phyloP scores from a whole-genome alignment of 176 grass and related monocot genomes.

The Ensete glaucum region DNA sequence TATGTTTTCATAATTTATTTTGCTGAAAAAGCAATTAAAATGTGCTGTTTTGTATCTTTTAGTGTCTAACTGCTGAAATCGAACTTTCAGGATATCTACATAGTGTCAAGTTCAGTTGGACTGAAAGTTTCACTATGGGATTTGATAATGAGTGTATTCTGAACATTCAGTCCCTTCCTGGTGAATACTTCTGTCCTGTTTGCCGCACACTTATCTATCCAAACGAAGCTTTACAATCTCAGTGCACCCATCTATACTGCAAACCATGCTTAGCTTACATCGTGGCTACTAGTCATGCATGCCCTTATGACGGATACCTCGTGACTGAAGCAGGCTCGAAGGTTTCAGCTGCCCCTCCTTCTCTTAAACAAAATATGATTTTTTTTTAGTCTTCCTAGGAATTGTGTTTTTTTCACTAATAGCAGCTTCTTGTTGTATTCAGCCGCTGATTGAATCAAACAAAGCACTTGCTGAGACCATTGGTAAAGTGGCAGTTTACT shows the following conservation, averaged over 20 bases:
- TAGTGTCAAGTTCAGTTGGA: background rate
- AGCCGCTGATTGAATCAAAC: conserved; percentile 75
- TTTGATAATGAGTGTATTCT: conserved; percentile 94
- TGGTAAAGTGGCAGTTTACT: conserved; percentile 65
- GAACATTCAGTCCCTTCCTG: conserved; percentile 87
- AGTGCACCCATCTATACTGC: conserved; percentile 98
- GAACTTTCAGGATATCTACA: background rate
- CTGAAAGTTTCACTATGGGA: conserved; percentile 39
- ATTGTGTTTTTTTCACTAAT: conserved; percentile 3
- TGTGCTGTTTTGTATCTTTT: background rate
- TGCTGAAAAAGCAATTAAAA: background rate
- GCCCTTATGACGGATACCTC: conserved; percentile 96
- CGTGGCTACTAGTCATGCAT: conserved; percentile 81
- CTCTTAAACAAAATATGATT: background rate
- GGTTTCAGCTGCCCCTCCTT: conserved; percentile 32
- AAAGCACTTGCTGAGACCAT: conserved; percentile 64
- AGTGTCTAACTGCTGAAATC: no score
- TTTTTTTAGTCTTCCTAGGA: background rate
- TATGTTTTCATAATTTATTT: conserved; percentile 7
- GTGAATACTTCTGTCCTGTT: conserved; percentile 99
- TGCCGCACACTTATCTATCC: conserved; percentile 89
- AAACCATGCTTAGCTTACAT: conserved; percentile 89
- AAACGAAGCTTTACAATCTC: conserved; percentile 73
- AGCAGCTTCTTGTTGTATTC: conserved; percentile 23
- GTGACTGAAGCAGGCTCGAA: conserved; percentile 93